Conservation (phyloP, 2,329 filamentous ascomycete genomes). For the Xylaria hypoxylon region DNA sequence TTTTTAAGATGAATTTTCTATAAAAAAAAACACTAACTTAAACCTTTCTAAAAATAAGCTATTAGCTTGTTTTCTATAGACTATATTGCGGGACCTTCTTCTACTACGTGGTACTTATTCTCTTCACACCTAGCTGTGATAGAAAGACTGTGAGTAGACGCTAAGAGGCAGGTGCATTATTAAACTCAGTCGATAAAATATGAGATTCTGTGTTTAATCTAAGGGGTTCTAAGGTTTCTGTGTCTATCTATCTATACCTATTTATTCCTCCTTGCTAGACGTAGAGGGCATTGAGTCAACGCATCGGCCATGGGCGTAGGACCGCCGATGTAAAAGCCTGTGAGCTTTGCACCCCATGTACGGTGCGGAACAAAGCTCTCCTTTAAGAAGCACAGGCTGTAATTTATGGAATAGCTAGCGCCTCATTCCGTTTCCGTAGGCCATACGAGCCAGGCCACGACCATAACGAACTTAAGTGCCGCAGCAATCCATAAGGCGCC, state of each 20-base stretch:
- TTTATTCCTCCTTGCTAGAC: background rate
- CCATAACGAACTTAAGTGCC: slow-evolving; percentile 66
- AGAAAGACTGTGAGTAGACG: background rate
- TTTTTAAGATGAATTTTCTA: no score
- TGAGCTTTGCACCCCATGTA: background rate
- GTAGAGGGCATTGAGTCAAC: background rate
- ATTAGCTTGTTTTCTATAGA: no score
- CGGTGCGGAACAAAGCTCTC: background rate
- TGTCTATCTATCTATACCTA: background rate
- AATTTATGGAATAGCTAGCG: background rate
- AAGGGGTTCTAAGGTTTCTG: background rate
- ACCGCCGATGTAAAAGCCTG: background rate
- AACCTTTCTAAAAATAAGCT: no score
- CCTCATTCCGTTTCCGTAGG: slow-evolving; percentile 55
- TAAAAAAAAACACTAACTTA: no score
- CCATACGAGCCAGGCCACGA: slow-evolving; percentile 72
- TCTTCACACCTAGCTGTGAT: background rate
- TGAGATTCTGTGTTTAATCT: background rate
- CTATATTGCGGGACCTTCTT: background rate
- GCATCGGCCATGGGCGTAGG: background rate
- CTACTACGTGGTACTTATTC: background rate
- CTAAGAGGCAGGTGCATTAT: background rate
- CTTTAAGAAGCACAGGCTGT: background rate
- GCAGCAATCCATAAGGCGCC: slow-evolving; percentile 71
- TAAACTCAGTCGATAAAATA: background rate